phyloP scores from a whole-genome alignment of 495 filamentous ascomycete genomes.

The Penicillium lagena region DNA sequence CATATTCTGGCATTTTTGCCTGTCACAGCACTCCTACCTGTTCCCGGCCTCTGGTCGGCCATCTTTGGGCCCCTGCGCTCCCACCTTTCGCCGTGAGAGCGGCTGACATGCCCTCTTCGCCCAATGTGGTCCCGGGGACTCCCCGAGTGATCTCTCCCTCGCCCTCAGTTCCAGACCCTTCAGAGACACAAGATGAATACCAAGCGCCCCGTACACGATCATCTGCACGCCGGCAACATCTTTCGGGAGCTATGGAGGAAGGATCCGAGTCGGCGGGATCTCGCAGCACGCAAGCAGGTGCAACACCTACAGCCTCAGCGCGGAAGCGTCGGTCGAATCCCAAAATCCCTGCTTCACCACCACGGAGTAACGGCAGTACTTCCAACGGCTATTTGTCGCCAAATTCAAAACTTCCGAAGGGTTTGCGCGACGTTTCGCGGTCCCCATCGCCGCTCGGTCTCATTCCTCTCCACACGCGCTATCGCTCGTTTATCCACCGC shows the following conservation, averaged over 20 bases:
- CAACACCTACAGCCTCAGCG: constrained; percentile 10
- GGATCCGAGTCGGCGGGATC: constrained; percentile 15
- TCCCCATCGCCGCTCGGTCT: constrained; percentile 88
- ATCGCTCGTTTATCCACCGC: constrained; percentile 45
- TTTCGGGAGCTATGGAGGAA: constrained; percentile 37
- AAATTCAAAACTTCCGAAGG: constrained; percentile 47
- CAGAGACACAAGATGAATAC: constrained; percentile 45
- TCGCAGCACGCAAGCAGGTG: constrained; percentile 11
- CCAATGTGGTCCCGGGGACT: constrained; percentile 49
- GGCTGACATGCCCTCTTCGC: constrained; percentile 39
- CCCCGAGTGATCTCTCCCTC: constrained; percentile 69
- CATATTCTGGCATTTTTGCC: constrained; percentile 19
- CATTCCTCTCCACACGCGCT: constrained; percentile 78
- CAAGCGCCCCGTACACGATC: constrained; percentile 60
- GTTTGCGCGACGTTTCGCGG: constrained; percentile 68
- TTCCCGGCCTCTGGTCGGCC: constrained; percentile 45
- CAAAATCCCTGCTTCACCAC: constrained; percentile 37
- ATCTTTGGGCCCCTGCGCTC: constrained; percentile 36
- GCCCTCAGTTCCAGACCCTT: constrained; percentile 54
- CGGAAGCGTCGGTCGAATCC: constrained; percentile 39
- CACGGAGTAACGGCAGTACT: constrained; percentile 32
- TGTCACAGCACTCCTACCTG: constrained; percentile 11
- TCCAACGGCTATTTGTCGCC: constrained; percentile 71
- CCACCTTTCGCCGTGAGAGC: constrained; percentile 39
- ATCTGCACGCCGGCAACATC: constrained; percentile 45